Conservation (phyloP, 1,284 basidiomycete species). For the Omphalotus olearius region DNA sequence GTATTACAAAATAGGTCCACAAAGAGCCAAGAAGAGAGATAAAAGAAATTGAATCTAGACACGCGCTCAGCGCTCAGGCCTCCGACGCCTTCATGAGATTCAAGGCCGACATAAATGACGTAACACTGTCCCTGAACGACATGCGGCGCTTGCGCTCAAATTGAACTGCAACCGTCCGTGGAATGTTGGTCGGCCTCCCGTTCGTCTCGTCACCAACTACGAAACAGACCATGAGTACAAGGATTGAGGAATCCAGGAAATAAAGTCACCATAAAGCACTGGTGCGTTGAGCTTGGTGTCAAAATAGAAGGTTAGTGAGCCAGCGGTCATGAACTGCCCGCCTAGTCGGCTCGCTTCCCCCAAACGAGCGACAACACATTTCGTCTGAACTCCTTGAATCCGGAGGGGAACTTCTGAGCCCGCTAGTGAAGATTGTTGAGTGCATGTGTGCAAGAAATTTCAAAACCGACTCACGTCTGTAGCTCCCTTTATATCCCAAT, state of each 20-base stretch:
- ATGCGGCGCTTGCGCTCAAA: conserved; percentile 4
- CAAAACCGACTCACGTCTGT: conserved; percentile 6
- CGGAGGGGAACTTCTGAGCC: conserved; percentile 20
- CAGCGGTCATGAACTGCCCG: conserved; percentile 22
- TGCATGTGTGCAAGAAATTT: not conserved
- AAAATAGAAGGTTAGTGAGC: conserved; percentile 24
- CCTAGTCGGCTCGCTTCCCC: conserved; percentile 22
- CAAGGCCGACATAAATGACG: conserved; percentile 5
- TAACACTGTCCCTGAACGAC: conserved; percentile 6
- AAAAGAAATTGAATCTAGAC: no score
- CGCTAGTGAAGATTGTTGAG: conserved; percentile 1
- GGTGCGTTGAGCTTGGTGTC: conserved; percentile 22
- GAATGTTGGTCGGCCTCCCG: conserved; percentile 5
- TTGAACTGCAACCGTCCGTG: conserved; percentile 3
- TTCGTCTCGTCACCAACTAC: conserved; percentile 7
- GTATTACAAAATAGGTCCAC: no score
- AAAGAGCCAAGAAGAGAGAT: no score
- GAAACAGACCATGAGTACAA: not conserved
- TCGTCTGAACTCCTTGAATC: conserved; percentile 21
- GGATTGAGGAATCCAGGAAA: not conserved
- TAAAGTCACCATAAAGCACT: conserved; percentile 22
- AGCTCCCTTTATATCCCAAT: conserved; percentile 23
- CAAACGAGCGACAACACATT: conserved; percentile 19
- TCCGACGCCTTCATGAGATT: not conserved
- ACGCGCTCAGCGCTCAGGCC: not conserved